Evolutionary conservation across 2,329 filamentous ascomycete species (phyloP).

Genomic region (Periconia macrospinosa): DNA sequence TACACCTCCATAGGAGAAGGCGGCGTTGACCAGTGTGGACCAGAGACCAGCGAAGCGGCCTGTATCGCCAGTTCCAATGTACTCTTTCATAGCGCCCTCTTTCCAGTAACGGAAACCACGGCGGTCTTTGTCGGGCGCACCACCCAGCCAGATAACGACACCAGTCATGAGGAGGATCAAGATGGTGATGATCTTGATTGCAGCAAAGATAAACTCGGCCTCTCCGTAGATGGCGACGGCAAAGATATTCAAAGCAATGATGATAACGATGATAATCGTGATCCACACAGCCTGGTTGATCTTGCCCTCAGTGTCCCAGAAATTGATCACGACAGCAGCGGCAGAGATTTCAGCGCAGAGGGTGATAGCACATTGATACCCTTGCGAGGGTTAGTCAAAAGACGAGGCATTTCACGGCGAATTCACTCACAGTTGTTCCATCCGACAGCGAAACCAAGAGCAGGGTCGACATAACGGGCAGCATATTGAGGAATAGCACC

Average conservation of each 20-base stretch:
- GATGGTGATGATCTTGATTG: slow-evolving; percentile 50
- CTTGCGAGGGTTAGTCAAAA: slow-evolving; percentile 16
- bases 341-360: slow-evolving; percentile 42
- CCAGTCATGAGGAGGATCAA: slow-evolving; percentile 33
- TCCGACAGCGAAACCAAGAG: slow-evolving; percentile 37
- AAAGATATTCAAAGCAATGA: slow-evolving; percentile 39
- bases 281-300: slow-evolving; percentile 39
- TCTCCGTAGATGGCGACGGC: slow-evolving; percentile 47
- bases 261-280: slow-evolving; percentile 37
- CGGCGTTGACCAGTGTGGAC: slow-evolving; percentile 58
- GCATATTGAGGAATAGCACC: slow-evolving; percentile 41
- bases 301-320: slow-evolving; percentile 35
- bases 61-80: slow-evolving; percentile 57
- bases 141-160: slow-evolving; percentile 41
- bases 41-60: slow-evolving; percentile 67
- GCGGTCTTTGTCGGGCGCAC: slow-evolving; percentile 35
- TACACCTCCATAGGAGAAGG: slow-evolving; percentile 41
- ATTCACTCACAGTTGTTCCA: slow-evolving; percentile 27
- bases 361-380: slow-evolving; percentile 39
- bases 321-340: slow-evolving; percentile 35
- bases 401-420: neutral
- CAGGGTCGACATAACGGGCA: slow-evolving; percentile 51
- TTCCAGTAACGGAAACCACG: slow-evolving; percentile 70
- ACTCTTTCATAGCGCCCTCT: slow-evolving; percentile 56
- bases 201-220: slow-evolving; percentile 53